These are phyloP conservation scores for Ajuga reptans DNA, from an alignment of 305 asterid genomes.

Conservation along the genomic window DNA sequence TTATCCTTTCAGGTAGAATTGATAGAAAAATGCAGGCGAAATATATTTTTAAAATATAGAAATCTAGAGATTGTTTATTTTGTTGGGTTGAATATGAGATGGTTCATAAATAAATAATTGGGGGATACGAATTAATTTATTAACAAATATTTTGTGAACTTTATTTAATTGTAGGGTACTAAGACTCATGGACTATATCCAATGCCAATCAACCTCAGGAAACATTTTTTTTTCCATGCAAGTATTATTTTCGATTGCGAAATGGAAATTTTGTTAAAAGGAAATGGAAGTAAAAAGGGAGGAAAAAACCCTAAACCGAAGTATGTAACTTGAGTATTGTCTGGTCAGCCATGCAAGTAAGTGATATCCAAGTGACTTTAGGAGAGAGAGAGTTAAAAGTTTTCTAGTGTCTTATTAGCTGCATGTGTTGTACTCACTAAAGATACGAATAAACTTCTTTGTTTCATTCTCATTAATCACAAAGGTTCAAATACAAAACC, in stretches of 20 bases:
- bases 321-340: no score
- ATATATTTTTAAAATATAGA: neutral
- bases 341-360: no score
- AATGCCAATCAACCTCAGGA: neutral
- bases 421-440: no score
- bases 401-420: no score
- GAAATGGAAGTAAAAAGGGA: no score
- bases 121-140: neutral
- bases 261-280: no score
- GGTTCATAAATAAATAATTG: neutral
- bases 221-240: no score
- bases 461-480: neutral
- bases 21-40: neutral
- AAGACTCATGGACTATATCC: neutral
- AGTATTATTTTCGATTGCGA: no score
- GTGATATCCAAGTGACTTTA: neutral
- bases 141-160: neutral
- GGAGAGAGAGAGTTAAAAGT: no score
- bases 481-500: constrained; percentile 2
- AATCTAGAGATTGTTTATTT: neutral
- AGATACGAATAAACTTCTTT: no score
- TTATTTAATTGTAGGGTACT: neutral
- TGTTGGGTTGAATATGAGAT: neutral
- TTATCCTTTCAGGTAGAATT: neutral
- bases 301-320: no score